A percentile compares a stretch with the other conserved stretches of the same genome.
These are phyloP conservation scores for Kwoniella newhampshirensis DNA, from an alignment of 768 basidiomycete genomes.

Conservation along the genomic window DNA sequence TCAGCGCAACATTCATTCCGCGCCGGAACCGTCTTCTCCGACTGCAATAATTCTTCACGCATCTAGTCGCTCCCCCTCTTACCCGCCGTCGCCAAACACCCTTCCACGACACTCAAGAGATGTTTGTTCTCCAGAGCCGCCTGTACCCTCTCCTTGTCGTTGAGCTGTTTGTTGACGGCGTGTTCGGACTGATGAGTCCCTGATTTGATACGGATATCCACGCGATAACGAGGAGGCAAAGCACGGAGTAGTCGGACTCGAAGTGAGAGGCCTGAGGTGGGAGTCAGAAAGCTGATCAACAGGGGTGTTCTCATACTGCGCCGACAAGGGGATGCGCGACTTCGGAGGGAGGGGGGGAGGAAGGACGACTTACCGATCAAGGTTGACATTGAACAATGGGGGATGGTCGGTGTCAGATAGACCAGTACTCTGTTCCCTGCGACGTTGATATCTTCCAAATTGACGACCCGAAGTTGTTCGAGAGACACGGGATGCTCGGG, in stretches of 20 bases:
- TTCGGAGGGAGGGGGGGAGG: neutral
- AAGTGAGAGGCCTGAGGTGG: conserved; percentile 76
- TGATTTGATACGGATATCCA: conserved; percentile 87
- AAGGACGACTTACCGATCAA: conserved; percentile 68
- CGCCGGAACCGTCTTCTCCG: no score
- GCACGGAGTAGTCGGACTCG: conserved; percentile 85
- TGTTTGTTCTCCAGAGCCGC: conserved; percentile 91
- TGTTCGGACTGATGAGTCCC: conserved; percentile 95
- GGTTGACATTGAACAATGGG: conserved; percentile 96
- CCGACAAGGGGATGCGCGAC: neutral
- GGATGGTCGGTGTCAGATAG: conserved; percentile 95
- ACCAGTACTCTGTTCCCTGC: conserved; percentile 66
- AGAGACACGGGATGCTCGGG: conserved; percentile 90
- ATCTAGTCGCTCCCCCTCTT: conserved; percentile 44
- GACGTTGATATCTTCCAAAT: conserved; percentile 74
- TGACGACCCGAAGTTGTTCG: conserved; percentile 93
- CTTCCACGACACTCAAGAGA: conserved; percentile 82
- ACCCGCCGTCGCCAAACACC: conserved; percentile 61
- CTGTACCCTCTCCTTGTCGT: conserved; percentile 97
- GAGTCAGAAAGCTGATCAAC: neutral
- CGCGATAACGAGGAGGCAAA: conserved; percentile 87
- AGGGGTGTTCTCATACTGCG: neutral
- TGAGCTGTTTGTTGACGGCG: conserved; percentile 96
- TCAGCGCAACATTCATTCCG: no score
- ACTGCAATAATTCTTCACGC: no score